A percentile compares a stretch with the other conserved stretches of the same genome.
Conservation (phyloP, 2,329 filamentous ascomycete species). For the Fusarium sp. region DNA sequence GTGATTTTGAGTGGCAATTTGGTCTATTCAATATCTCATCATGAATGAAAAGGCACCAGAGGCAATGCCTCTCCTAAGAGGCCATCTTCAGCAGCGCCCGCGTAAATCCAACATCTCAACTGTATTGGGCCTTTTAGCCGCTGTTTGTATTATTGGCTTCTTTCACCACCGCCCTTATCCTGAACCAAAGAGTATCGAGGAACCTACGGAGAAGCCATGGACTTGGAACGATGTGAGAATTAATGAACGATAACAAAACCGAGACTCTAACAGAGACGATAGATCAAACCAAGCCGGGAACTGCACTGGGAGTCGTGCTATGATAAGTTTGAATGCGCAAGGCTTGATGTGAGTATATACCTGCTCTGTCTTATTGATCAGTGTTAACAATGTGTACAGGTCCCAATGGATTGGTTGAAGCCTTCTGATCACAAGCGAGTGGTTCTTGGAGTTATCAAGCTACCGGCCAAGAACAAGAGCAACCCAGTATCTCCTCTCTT, state of each 20-base stretch:
- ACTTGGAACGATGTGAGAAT: slow-evolving; percentile 43
- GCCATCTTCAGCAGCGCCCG: slow-evolving; percentile 9
- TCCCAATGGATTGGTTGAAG: slow-evolving; percentile 52
- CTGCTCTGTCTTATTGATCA: neutral
- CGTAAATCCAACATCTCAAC: slow-evolving; percentile 11
- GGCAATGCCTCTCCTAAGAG: slow-evolving; percentile 27
- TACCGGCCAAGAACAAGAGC: slow-evolving; percentile 47
- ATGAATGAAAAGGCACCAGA: slow-evolving; percentile 39
- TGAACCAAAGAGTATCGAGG: neutral
- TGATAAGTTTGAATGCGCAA: slow-evolving; percentile 49
- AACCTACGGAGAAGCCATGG: slow-evolving; percentile 34
- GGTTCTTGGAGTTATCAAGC: slow-evolving; percentile 48
- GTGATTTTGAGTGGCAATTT: neutral
- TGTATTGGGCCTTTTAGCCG: slow-evolving; percentile 35
- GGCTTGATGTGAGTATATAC: slow-evolving; percentile 47
- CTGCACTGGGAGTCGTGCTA: slow-evolving; percentile 51
- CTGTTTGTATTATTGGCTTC: slow-evolving; percentile 34
- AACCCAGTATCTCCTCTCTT: slow-evolving; percentile 49
- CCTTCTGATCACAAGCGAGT: slow-evolving; percentile 46
- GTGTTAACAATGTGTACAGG: slow-evolving; percentile 34
- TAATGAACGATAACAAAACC: too few species aligned
- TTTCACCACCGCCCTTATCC: slow-evolving; percentile 35
- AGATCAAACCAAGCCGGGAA: slow-evolving; percentile 51
- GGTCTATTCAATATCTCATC: neutral
- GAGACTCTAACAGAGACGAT: slow-evolving; percentile 16